Percentiles rank a stretch among this genome's conserved stretches.
phyloP scores from a whole-genome alignment of 108 stramenopile species.

The Pelagomonas calceolata region DNA sequence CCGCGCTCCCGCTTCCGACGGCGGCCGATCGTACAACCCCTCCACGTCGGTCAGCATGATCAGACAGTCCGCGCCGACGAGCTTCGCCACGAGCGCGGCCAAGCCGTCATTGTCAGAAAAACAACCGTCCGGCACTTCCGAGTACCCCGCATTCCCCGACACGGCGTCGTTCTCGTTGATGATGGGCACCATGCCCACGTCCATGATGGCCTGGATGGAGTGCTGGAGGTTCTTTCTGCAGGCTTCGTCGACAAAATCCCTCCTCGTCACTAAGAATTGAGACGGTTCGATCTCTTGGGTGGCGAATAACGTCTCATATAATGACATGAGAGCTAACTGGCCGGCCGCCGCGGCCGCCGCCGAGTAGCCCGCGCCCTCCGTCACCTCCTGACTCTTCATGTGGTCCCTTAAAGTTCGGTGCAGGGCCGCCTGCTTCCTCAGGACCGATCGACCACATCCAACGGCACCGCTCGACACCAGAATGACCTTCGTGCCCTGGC shows the following conservation, averaged over 20 bases:
- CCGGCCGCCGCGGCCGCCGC: slow-evolving; percentile 92
- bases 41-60: slow-evolving; percentile 85
- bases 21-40: slow-evolving; percentile 81
- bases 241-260: slow-evolving; percentile 60
- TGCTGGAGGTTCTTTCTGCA: slow-evolving; percentile 62
- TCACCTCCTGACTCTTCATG: slow-evolving; percentile 29
- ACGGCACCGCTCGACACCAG: slow-evolving; percentile 25
- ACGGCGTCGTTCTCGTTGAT: slow-evolving; percentile 97
- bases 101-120: slow-evolving; percentile 92
- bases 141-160: slow-evolving; percentile 70
- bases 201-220: slow-evolving; percentile 65
- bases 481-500: slow-evolving; percentile 37
- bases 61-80: slow-evolving; percentile 67
- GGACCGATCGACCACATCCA: slow-evolving; percentile 18
- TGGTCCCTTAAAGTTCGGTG: not conserved
- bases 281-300: slow-evolving; percentile 70
- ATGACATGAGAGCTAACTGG: slow-evolving; percentile 92
- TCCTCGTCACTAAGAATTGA: slow-evolving; percentile 77
- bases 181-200: slow-evolving; percentile 82
- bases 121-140: slow-evolving; percentile 53
- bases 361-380: slow-evolving; percentile 64
- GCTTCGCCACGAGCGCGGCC: slow-evolving; percentile 73
- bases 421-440: not conserved
- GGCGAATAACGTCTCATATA: slow-evolving; percentile 73
- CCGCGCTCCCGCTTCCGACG: slow-evolving; percentile 60